Evolutionary conservation across 2,329 filamentous ascomycete genomes (phyloP).

Genomic region (Aspergillus awamori): DNA sequence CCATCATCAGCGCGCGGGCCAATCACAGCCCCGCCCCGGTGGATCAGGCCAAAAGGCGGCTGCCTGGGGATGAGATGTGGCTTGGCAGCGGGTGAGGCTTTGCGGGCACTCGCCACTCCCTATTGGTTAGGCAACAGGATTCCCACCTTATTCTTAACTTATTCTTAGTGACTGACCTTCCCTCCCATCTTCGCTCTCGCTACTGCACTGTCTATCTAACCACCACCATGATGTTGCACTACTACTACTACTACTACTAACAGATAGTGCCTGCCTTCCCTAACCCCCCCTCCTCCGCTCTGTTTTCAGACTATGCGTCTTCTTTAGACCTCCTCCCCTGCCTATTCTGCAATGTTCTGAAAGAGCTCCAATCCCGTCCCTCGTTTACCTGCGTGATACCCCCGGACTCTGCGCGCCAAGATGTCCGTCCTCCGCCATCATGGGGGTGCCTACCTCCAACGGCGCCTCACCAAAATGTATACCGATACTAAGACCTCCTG

Average conservation of each 20-base stretch:
- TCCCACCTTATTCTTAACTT: constrained; percentile 36
- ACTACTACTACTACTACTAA: background rate
- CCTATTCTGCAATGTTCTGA: constrained; percentile 23
- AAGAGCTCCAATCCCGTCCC: background rate
- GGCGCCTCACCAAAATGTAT: constrained; percentile 63
- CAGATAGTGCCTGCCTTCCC: background rate
- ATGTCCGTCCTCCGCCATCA: constrained; percentile 53
- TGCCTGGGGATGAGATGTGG: constrained; percentile 31
- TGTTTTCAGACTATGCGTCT: constrained; percentile 6
- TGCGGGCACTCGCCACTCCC: constrained; percentile 31
- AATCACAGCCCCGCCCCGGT: constrained; percentile 4
- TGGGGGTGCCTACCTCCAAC: constrained; percentile 48
- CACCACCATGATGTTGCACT: background rate
- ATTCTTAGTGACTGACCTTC: constrained; percentile 18
- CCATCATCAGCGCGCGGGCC: background rate
- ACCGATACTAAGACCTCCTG: constrained; percentile 66
- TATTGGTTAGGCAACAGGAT: constrained; percentile 50
- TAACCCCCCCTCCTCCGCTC: background rate
- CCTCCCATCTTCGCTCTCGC: constrained; percentile 15
- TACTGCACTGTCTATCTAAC: constrained; percentile 3
- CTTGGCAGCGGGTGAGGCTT: constrained; percentile 29
- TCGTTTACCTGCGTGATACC: constrained; percentile 11
- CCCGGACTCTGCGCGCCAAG: constrained; percentile 28
- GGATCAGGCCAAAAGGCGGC: constrained; percentile 22
- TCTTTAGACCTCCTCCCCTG: constrained; percentile 9